A percentile compares a stretch with the other conserved stretches of the same genome.
These are phyloP conservation scores for Alternaria panax DNA, from an alignment of 2,329 filamentous ascomycete species.

Conservation along the genomic window DNA sequence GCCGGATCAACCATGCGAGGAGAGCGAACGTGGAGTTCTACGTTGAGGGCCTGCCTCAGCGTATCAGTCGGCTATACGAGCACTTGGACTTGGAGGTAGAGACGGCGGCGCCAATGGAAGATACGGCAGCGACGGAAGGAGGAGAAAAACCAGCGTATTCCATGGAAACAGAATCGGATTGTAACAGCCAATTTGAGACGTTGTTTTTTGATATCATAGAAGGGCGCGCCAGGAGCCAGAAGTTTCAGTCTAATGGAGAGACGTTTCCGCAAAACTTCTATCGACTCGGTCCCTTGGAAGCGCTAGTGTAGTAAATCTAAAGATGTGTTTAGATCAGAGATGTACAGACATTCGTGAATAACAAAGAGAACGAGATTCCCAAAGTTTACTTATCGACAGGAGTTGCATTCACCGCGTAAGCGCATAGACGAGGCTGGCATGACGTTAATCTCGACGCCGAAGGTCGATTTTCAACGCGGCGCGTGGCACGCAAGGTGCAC, in stretches of 20 bases:
- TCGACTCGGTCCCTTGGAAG: background rate
- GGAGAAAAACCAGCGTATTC: background rate
- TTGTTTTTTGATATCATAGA: background rate
- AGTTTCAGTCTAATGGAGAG: background rate
- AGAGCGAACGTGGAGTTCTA: background rate
- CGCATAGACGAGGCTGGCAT: background rate
- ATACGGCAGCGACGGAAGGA: background rate
- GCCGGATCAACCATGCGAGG: background rate
- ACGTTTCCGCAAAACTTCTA: rapidly evolving
- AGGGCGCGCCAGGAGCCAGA: background rate
- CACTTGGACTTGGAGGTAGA: no score
- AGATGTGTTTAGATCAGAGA: background rate
- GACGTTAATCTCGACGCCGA: background rate
- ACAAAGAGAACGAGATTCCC: background rate
- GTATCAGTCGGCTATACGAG: background rate
- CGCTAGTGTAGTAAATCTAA: background rate
- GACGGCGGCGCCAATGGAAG: background rate
- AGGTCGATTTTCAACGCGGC: background rate
- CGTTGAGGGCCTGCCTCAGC: background rate
- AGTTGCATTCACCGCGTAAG: background rate
- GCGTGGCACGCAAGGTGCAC: background rate
- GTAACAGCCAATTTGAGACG: background rate
- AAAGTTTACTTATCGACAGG: background rate
- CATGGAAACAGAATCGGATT: background rate
- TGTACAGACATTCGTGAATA: no score